Percentiles rank a stretch among this genome's conserved stretches.
These are phyloP conservation scores for Populus nigra DNA, from an alignment of 345 rosid species.

Conservation along the genomic window DNA sequence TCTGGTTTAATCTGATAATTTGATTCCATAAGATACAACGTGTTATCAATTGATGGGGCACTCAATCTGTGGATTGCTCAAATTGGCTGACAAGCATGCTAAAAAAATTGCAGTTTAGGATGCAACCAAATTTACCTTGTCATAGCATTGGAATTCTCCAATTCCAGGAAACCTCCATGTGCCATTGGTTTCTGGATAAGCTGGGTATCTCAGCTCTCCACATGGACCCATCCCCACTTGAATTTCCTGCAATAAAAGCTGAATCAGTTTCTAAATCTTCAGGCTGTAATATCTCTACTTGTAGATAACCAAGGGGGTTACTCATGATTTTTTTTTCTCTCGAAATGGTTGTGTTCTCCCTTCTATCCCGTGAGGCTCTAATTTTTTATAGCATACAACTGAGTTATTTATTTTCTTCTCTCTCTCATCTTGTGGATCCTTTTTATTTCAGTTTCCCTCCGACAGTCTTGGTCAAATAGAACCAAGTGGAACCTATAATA, in stretches of 20 bases:
- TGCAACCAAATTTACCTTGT: slow-evolving; percentile 55
- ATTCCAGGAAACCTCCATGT: slow-evolving; percentile 94
- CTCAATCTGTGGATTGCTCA: background rate
- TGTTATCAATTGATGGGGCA: background rate
- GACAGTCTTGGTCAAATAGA: background rate
- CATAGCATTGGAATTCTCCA: slow-evolving; percentile 98
- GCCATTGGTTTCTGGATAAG: slow-evolving; percentile 94
- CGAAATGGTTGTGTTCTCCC: background rate
- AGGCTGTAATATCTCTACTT: background rate
- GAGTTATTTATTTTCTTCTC: background rate
- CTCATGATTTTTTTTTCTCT: background rate
- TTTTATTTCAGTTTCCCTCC: background rate
- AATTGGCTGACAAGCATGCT: background rate
- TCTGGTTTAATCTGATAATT: background rate
- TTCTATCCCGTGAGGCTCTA: no score
- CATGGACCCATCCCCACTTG: slow-evolving; percentile 99
- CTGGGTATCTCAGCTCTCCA: slow-evolving; percentile 88
- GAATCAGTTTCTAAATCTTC: background rate
- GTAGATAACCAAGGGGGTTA: background rate
- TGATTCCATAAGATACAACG: background rate
- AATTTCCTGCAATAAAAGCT: slow-evolving; percentile 62
- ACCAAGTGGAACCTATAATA: background rate
- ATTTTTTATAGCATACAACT: no score
- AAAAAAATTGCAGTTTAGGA: background rate
- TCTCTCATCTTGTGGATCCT: background rate